A percentile compares a stretch with the other conserved stretches of the same genome.
Conservation (phyloP, 805 yeast species). For the Wickerhamiella musiphila region DNA sequence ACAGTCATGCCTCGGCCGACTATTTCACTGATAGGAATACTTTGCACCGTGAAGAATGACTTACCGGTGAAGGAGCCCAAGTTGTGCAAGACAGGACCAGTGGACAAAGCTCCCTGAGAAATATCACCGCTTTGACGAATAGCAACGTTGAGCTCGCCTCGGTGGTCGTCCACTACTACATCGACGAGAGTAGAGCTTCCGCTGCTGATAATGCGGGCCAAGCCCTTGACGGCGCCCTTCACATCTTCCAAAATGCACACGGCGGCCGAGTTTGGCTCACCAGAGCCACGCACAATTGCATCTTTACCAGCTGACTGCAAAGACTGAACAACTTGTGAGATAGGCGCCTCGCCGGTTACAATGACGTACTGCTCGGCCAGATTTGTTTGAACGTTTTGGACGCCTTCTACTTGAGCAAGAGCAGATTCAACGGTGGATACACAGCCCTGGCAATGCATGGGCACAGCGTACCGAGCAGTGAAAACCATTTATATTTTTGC, state of each 20-base stretch:
- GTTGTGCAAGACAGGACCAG: conserved; percentile 20
- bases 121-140: conserved; percentile 61
- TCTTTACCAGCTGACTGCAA: conserved; percentile 67
- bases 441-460: conserved; percentile 64
- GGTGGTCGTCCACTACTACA: conserved; percentile 37
- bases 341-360: conserved; percentile 55
- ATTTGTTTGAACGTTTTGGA: conserved; percentile 38
- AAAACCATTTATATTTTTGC: conserved; percentile 5
- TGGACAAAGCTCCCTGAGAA: conserved; percentile 29
- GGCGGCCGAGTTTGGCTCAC: conserved; percentile 73
- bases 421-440: conserved; percentile 41
- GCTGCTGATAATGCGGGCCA: conserved; percentile 65
- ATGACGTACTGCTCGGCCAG: conserved; percentile 42
- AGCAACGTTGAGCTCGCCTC: conserved; percentile 34
- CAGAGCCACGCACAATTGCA: conserved; percentile 85
- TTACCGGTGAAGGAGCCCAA: neutral
- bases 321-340: conserved; percentile 51
- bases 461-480: conserved; percentile 45
- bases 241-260: conserved; percentile 72
- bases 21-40: conserved; percentile 5
- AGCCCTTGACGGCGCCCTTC: conserved; percentile 57
- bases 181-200: conserved; percentile 46
- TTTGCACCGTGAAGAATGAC: neutral
- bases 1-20: conserved; percentile 15
- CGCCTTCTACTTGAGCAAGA: conserved; percentile 28